Base-by-base conservation (phyloP, 202 grass and related monocot genomes). In the Zizania palustris region DNA sequence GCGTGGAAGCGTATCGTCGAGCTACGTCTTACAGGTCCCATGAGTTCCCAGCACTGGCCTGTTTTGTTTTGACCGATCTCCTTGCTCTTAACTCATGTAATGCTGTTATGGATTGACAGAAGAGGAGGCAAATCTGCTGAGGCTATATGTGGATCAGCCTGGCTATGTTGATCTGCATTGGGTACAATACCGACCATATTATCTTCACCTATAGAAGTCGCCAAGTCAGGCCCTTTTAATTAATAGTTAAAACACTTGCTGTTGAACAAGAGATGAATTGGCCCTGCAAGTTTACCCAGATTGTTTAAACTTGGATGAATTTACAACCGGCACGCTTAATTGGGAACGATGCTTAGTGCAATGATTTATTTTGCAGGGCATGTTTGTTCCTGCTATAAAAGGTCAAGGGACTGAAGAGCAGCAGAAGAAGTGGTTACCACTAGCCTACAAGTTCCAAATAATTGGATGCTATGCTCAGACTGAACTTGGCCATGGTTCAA, bases 351-450 rank as follows among this genome's bases (percentile, higher is more conserved):
- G 19, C 65, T 83, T 35, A 34, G 58, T 76, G 59, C 20, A 9
- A 42, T 60, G 28, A 10, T 67, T 44, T 8, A 20, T 57, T 65
- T 63, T 82, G 36, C 38, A 99, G 96, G 96, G 96, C 72, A 95
- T 99, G 96, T 99, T 99, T 84, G 85, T 99, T 83, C 96, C 96
- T 78, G 96, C 91, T 59, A 95, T 99, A 77, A 99, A 87, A 95
- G 96, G 96, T 6, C 96, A 99, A 78, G 96, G 77, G 68, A 95
- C 91, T 46, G 96, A 99, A 37, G 96, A 95, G 61, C 96, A 99
- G 40, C 96, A 95, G 67, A 65, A 92, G 77, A 99, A 99, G 82
- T 99, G 96, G 96, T 65, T 99, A 21, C 78, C 96, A 0, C 84
- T 92, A 72, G 96, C 91, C 6, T 95, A 92, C 84, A 95, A 71